Evolutionary conservation across 2,329 filamentous ascomycete species (phyloP), one percentile per base, ranked within the genome.

Genomic region (Gaeumannomyces sp.): DNA sequence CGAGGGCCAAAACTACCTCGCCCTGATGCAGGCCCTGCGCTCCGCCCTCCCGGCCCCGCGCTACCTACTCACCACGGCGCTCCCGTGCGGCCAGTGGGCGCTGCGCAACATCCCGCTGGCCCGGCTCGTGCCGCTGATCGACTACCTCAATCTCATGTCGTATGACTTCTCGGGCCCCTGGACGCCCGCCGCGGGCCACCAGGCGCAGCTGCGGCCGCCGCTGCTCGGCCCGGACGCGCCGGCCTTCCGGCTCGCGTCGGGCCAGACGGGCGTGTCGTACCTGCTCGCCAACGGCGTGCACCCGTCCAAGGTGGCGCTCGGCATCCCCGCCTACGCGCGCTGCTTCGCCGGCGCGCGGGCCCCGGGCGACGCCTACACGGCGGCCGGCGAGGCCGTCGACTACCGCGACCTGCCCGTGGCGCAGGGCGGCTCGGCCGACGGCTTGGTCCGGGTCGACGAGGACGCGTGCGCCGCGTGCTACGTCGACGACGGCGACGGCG

Each of bases 111-210:
- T 90, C 71, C 80, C 88, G 67, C 76, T 89, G 4, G 69, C 70
- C 3, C 76, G 79, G 14, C 82, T 84, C 1, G 78, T 81, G 1
- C 69, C 77, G 4, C 76, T 84, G 53, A 78, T 90, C 60, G 86
- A 90, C 72, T 78, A 84, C 70, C 76, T 90, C 67, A 89, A 90
- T 70, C 77, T 90, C 59, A 90, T 90, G 88, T 80, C 83, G 16
- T 90, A 90, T 71, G 88, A 90, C 72, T 89, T 89, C 69, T 80
- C 82, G 0, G 88, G 88, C 0, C 80, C 85, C 10, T 90, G 87
- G 88, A 82, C 81, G 2, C 73, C 78, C 28, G 80, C 83, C 35
- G 83, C 81, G 13, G 88, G 87, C 16, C 86, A 90, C 71, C 87
- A 90, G 53, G 84, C 87, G 1, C 86, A 88, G 70, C 81, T 90